Conservation (phyloP, 1,139 yeast genomes). For the Zygosaccharomyces pseudobailii region DNA sequence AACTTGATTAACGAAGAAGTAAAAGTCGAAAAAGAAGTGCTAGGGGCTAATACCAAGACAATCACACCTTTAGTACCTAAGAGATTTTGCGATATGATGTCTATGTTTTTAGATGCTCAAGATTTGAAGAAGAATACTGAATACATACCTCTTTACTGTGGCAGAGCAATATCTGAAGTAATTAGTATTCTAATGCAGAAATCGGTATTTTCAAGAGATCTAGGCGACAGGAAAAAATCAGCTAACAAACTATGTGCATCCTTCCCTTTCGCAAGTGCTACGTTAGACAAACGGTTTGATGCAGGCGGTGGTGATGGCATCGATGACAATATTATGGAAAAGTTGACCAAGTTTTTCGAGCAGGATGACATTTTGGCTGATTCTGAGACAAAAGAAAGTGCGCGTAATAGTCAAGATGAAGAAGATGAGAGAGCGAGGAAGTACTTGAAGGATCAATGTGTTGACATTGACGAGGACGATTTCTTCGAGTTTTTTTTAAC, state of each 20-base stretch:
- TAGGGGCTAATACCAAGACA: neutral
- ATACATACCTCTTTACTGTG: constrained; percentile 10
- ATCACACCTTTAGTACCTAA: constrained; percentile 12
- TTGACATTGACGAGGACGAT: constrained; percentile 56
- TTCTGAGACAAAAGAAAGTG: constrained; percentile 23
- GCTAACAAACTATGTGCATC: constrained; percentile 3
- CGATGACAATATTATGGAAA: constrained; percentile 21
- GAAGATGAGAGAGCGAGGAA: constrained; percentile 19
- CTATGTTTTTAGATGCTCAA: constrained; percentile 12
- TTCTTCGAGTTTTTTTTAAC: constrained; percentile 54
- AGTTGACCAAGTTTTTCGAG: constrained; percentile 16
- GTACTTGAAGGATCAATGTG: constrained; percentile 31
- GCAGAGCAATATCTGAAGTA: constrained; percentile 12
- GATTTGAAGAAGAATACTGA: constrained; percentile 5
- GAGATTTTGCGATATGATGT: constrained; percentile 16
- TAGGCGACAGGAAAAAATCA: neutral
- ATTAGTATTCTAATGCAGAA: constrained; percentile 7
- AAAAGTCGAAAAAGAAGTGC: neutral
- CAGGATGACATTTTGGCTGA: constrained; percentile 10
- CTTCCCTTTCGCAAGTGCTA: constrained; percentile 5
- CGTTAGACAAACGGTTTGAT: constrained; percentile 8
- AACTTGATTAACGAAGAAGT: constrained; percentile 4
- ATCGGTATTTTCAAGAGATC: neutral
- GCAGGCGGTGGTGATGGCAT: constrained; percentile 18
- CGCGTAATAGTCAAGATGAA: constrained; percentile 16